These are phyloP conservation scores for Backusella parvicylindrica DNA, from an alignment of 192 early-diverging fungal genomes.

Conservation along the genomic window DNA sequence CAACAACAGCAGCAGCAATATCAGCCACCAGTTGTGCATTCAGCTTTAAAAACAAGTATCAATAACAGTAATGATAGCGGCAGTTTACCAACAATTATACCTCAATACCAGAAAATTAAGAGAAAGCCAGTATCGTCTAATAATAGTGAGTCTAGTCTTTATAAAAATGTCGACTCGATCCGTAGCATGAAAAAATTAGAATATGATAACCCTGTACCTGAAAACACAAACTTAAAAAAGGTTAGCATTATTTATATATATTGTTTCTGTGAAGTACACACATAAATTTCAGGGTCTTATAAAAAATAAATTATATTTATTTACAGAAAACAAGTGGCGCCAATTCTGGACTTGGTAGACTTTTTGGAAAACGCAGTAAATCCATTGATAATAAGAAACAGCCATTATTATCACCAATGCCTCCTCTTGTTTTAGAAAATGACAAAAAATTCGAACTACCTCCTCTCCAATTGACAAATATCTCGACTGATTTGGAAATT, in stretches of 20 bases:
- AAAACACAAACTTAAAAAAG: not conserved
- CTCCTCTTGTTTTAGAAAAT: not conserved
- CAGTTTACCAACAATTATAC: not conserved
- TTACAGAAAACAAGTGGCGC: not conserved
- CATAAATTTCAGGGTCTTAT: not conserved
- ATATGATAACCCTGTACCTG: not conserved
- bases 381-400: not conserved
- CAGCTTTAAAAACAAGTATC: not conserved
- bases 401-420: not conserved
- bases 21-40: not conserved
- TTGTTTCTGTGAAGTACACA: not conserved
- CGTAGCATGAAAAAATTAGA: not conserved
- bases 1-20: not conserved
- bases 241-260: not conserved
- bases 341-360: not conserved
- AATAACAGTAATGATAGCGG: not conserved
- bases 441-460: not conserved
- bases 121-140: not conserved
- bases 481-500: not conserved
- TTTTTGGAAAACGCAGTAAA: not conserved
- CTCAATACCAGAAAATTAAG: conserved; percentile 7
- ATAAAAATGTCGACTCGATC: not conserved
- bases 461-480: not conserved
- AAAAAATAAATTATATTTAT: not conserved
- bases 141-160: not conserved